Evolutionary conservation across 345 rosid genomes (phyloP).

Genomic region (Diplotaxis tenuifolia): DNA sequence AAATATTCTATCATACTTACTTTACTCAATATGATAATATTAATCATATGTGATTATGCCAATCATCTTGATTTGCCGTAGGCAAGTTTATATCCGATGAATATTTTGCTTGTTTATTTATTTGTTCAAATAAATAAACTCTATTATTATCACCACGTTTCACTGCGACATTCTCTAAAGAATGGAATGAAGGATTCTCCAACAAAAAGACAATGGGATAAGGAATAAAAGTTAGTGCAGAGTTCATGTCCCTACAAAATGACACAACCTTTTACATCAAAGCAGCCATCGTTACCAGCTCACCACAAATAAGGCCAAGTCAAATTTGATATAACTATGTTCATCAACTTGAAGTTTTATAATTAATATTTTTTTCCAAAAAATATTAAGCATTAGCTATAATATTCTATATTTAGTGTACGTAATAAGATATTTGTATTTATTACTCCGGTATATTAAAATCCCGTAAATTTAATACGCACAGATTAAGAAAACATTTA

Average conservation of each 20-base stretch:
- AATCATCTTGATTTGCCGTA: background rate
- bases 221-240: background rate
- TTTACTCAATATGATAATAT: constrained; percentile 5
- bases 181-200: background rate
- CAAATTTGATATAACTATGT: constrained; percentile 4
- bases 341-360: background rate
- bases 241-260: constrained; percentile 7
- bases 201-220: constrained; percentile 7
- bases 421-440: background rate
- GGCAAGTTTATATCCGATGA: background rate
- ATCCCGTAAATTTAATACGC: no score
- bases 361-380: background rate
- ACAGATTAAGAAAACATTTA: no score
- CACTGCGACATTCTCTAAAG: background rate
- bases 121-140: background rate
- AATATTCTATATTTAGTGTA: background rate
- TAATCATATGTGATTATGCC: background rate
- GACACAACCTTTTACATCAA: background rate
- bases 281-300: background rate
- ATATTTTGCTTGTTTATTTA: no score
- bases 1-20: constrained; percentile 12
- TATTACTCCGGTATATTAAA: background rate
- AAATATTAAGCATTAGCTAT: background rate
- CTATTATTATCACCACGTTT: background rate
- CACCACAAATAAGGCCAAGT: constrained; percentile 9